phyloP scores from a whole-genome alignment of 2,329 filamentous ascomycete species.

The Cercospora sp. region DNA sequence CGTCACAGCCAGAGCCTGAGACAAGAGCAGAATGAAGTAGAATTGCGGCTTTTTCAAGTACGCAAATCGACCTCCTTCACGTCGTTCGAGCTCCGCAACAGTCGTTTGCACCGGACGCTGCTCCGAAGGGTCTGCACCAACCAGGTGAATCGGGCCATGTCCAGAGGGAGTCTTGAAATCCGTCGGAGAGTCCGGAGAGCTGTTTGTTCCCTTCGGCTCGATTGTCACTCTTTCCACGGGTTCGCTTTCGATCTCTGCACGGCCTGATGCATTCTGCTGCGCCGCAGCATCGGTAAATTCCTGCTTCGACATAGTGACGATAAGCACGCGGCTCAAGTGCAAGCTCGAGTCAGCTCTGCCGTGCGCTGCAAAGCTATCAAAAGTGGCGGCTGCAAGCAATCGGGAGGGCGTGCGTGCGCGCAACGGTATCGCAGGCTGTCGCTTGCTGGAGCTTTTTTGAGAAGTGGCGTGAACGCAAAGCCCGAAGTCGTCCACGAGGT shows the following conservation, averaged over 20 bases:
- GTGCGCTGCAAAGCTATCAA: background rate
- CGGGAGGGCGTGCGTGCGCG: background rate
- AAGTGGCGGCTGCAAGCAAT: constrained; percentile 8
- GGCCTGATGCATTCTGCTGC: constrained; percentile 18
- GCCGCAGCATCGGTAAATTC: constrained; percentile 1
- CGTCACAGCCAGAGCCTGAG: constrained; percentile 81
- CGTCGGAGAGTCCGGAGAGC: constrained; percentile 26
- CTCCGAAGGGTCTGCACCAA: constrained; percentile 32
- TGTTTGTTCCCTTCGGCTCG: constrained; percentile 35
- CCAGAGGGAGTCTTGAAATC: constrained; percentile 23
- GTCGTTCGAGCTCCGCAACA: constrained; percentile 45
- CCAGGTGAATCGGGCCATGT: constrained; percentile 44
- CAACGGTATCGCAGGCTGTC: background rate
- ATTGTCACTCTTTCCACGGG: constrained; percentile 36
- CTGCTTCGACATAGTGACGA: constrained; percentile 15
- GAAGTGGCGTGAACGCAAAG: constrained; percentile 55
- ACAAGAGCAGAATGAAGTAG: constrained; percentile 74
- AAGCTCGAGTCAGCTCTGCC: constrained; percentile 2
- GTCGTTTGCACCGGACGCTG: constrained; percentile 41
- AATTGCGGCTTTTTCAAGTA: constrained; percentile 86
- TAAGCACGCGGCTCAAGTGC: background rate
- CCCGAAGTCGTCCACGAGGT: constrained; percentile 55
- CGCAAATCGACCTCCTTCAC: constrained; percentile 54
- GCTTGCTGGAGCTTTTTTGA: constrained; percentile 49
- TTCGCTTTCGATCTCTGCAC: constrained; percentile 1